Percentiles rank a stretch among this genome's conserved stretches.
Evolutionary conservation across 805 yeast species (phyloP).

Genomic region (Cephaloascus albidus): DNA sequence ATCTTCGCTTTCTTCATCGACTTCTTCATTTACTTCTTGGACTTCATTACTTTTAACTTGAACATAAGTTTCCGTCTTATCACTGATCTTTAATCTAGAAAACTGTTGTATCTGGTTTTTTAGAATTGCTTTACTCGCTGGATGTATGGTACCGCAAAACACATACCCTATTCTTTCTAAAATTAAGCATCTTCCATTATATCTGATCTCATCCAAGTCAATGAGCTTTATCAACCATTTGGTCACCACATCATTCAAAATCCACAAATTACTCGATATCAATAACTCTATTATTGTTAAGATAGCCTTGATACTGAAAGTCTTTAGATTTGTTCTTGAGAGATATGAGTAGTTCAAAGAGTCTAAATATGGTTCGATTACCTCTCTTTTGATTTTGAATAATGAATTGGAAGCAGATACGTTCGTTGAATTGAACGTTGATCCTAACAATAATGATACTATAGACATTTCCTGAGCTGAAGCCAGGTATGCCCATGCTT

Average conservation of each 20-base stretch:
- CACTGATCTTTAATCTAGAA: slow-evolving; percentile 1
- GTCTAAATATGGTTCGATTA: slow-evolving; percentile 55
- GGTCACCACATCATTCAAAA: slow-evolving; percentile 31
- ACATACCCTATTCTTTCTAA: slow-evolving; percentile 1
- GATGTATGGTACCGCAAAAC: neutral
- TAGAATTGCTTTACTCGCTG: neutral
- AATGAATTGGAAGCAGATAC: slow-evolving; percentile 20
- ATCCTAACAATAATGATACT: slow-evolving; percentile 55
- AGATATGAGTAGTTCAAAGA: slow-evolving; percentile 66
- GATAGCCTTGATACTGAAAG: slow-evolving; percentile 62
- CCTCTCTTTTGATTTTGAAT: slow-evolving; percentile 42
- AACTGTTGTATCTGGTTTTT: neutral
- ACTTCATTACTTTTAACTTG: slow-evolving; percentile 1
- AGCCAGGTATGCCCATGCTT: slow-evolving; percentile 75
- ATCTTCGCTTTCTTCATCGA: slow-evolving; percentile 16
- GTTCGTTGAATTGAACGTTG: slow-evolving; percentile 27
- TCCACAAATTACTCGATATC: slow-evolving; percentile 30
- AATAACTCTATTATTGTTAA: slow-evolving; percentile 66
- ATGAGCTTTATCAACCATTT: slow-evolving; percentile 13
- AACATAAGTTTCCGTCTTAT: slow-evolving; percentile 2
- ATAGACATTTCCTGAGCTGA: slow-evolving; percentile 87
- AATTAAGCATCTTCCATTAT: neutral
- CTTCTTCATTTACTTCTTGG: slow-evolving; percentile 5
- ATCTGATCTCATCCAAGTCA: slow-evolving; percentile 4
- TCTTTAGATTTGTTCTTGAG: slow-evolving; percentile 59